Evolutionary conservation across 164 flowering plant species (phyloP).

Genomic region (Litsea cubeba): DNA sequence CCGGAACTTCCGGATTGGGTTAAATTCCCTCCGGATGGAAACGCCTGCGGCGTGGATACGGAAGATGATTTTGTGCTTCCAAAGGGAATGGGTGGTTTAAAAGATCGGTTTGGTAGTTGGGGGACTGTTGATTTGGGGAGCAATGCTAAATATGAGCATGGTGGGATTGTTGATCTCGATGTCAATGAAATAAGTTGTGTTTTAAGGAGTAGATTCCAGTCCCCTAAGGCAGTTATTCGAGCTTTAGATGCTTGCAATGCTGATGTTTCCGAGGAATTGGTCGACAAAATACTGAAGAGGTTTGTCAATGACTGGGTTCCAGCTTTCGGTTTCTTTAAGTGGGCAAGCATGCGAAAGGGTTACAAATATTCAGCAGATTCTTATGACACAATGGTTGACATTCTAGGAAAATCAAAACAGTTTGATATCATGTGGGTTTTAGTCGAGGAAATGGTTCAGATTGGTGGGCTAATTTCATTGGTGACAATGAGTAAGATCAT

Average conservation of each 20-base stretch:
- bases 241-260: constrained; percentile 34
- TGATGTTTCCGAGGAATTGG: constrained; percentile 23
- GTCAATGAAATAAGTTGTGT: constrained; percentile 33
- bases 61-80: constrained; percentile 56
- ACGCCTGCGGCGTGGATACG: constrained; percentile 10
- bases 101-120: constrained; percentile 29
- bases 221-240: constrained; percentile 31
- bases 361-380: constrained; percentile 29
- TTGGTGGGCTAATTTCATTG: constrained; percentile 36
- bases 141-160: neutral
- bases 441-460: constrained; percentile 43
- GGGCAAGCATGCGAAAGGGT: constrained; percentile 45
- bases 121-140: constrained; percentile 9
- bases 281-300: constrained; percentile 42
- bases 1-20: constrained; percentile 63
- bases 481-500: constrained; percentile 48
- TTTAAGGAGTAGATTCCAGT: constrained; percentile 22
- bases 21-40: constrained; percentile 17
- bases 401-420: constrained; percentile 50
- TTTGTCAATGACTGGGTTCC: constrained; percentile 52
- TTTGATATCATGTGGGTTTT: constrained; percentile 53
- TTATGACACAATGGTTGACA: constrained; percentile 50
- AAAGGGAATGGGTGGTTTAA: constrained; percentile 5
- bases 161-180: constrained; percentile 18
- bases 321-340: constrained; percentile 55